phyloP scores from a whole-genome alignment of 441 rosid species.

The Populus tomentosa region DNA sequence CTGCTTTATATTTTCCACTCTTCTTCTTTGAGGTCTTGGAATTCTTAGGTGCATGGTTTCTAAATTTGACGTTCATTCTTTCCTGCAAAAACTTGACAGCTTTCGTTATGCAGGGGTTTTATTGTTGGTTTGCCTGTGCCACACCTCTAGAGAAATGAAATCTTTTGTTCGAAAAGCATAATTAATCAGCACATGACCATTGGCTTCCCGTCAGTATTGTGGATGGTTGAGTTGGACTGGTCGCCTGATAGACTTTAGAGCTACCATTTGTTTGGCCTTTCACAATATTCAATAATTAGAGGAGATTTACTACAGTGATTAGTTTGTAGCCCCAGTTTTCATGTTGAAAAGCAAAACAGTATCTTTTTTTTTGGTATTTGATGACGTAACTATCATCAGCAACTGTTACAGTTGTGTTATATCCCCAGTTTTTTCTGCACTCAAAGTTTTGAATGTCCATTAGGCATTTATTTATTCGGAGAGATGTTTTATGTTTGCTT shows the following conservation, averaged over 20 bases:
- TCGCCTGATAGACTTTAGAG: constrained; percentile 1
- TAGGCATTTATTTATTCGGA: background rate
- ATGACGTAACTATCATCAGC: background rate
- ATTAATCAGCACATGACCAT: constrained; percentile 9
- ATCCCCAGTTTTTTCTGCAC: background rate
- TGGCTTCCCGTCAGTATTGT: constrained; percentile 4
- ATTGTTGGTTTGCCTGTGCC: background rate
- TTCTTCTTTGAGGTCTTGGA: background rate
- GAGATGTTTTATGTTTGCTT: background rate
- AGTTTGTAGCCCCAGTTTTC: background rate
- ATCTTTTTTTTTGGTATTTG: background rate
- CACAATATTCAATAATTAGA: constrained; percentile 15
- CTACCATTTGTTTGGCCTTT: constrained; percentile 3
- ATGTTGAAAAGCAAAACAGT: background rate
- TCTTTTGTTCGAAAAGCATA: background rate
- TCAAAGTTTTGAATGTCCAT: background rate
- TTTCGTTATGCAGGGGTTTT: constrained; percentile 15
- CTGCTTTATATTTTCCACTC: background rate
- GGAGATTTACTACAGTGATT: constrained; percentile 18
- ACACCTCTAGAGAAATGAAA: background rate
- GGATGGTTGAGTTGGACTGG: constrained; percentile 14
- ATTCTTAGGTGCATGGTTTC: background rate
- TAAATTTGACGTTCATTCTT: background rate
- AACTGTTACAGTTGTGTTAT: background rate
- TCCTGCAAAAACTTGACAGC: background rate